Percentiles rank a stretch among this genome's conserved stretches.
These are phyloP conservation scores for Talaromyces thailandensis DNA, from an alignment of 495 filamentous ascomycete species.

Conservation along the genomic window DNA sequence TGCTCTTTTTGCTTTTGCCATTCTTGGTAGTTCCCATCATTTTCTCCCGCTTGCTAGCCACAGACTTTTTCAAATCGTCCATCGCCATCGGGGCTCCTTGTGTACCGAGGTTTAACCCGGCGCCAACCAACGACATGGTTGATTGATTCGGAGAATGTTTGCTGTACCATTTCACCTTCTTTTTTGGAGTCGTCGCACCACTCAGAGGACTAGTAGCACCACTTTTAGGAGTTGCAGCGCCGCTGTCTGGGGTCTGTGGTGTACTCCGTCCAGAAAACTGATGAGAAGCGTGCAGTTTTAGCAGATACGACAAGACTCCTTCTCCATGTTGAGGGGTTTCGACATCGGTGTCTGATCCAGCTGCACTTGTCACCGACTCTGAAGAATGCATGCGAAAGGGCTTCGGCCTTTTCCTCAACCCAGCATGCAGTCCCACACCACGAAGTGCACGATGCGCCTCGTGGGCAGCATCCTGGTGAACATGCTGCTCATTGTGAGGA, in stretches of 20 bases:
- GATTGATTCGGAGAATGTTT: constrained; percentile 38
- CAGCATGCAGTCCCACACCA: constrained; percentile 24
- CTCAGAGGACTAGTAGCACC: constrained; percentile 21
- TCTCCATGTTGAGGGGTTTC: constrained; percentile 24
- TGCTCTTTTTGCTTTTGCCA: constrained; percentile 23
- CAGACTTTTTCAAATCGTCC: constrained; percentile 18
- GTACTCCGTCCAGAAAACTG: constrained; percentile 17
- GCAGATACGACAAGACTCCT: constrained; percentile 32
- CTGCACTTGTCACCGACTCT: constrained; percentile 1
- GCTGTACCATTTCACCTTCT: constrained; percentile 59
- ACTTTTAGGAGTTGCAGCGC: constrained; percentile 25
- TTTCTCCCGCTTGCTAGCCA: constrained; percentile 19
- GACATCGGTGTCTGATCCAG: constrained; percentile 1
- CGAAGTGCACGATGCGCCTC: constrained; percentile 38
- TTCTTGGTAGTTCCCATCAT: constrained; percentile 10
- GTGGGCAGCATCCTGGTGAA: constrained; percentile 20
- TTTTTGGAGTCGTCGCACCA: constrained; percentile 38
- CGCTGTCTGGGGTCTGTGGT: constrained; percentile 28
- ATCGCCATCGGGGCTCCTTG: constrained; percentile 22
- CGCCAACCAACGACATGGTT: constrained; percentile 31
- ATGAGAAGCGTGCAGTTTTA: constrained; percentile 28
- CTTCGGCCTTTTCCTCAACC: constrained; percentile 22
- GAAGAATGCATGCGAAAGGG: not conserved
- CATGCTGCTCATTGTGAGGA: constrained; percentile 1
- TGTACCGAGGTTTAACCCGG: constrained; percentile 41